A percentile compares a stretch with the other conserved stretches of the same genome.
These are phyloP conservation scores for Ophiobolus disseminans DNA, from an alignment of 2,329 filamentous ascomycete genomes.

Conservation along the genomic window DNA sequence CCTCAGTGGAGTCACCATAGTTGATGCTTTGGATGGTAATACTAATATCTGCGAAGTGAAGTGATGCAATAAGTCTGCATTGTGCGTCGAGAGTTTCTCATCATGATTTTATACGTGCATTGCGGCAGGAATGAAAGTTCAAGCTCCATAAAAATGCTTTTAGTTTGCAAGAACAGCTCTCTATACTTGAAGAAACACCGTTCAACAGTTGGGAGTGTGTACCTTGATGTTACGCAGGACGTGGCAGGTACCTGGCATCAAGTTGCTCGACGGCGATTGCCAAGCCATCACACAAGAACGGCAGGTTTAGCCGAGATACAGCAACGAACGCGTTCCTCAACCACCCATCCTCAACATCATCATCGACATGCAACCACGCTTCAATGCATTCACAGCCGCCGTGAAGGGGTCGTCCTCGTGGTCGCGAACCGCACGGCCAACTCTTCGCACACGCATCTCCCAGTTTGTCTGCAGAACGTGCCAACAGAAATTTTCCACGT, in stretches of 20 bases:
- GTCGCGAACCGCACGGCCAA: slow-evolving; percentile 2
- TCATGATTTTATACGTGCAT: too few relatives aligned
- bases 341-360: slow-evolving; percentile 1
- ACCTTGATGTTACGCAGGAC: too few relatives aligned
- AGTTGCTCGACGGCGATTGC: slow-evolving; percentile 6
- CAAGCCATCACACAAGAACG: slow-evolving; percentile 17
- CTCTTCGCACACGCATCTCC: slow-evolving; percentile 10
- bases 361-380: slow-evolving; percentile 37
- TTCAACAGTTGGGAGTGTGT: too few relatives aligned
- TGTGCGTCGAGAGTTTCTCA: too few relatives aligned
- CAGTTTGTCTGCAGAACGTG: slow-evolving; percentile 36
- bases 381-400: slow-evolving; percentile 27
- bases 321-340: slow-evolving; percentile 12
- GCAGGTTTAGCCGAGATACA: slow-evolving; percentile 31
- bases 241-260: too few relatives aligned
- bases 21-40: too few relatives aligned
- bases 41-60: too few relatives aligned
- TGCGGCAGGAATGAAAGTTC: too few relatives aligned
- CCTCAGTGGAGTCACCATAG: not conserved
- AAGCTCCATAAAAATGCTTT: too few relatives aligned
- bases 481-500: slow-evolving; percentile 41
- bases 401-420: slow-evolving; percentile 24
- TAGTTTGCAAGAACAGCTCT: too few relatives aligned
- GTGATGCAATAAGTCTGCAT: too few relatives aligned
- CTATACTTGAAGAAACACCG: too few relatives aligned